phyloP scores from a whole-genome alignment of 2,329 filamentous ascomycete species.

The Lecanicillium sp. region DNA sequence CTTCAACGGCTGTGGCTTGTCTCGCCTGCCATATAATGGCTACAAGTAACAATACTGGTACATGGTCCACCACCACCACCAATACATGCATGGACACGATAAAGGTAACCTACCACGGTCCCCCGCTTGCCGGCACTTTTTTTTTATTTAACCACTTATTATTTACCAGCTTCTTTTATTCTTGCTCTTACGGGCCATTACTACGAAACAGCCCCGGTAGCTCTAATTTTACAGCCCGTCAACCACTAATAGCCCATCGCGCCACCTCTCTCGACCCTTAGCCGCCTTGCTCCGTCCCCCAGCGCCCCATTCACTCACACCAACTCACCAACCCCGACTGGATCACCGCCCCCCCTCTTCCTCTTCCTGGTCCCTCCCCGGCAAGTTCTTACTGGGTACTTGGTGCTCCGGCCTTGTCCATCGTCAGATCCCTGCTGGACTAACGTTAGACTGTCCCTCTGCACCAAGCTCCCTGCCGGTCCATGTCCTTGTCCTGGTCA shows the following conservation, averaged over 20 bases:
- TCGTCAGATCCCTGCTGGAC: constrained; percentile 10
- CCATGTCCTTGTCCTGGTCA: background rate
- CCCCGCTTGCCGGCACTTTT: too few species aligned
- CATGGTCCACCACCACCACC: too few species aligned
- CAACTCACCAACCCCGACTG: constrained; percentile 14
- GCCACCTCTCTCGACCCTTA: constrained; percentile 31
- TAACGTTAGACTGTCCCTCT: background rate
- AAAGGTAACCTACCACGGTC: too few species aligned
- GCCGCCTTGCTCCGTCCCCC: constrained; percentile 31
- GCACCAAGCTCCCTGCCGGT: constrained; percentile 5
- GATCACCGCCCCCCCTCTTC: constrained; percentile 15
- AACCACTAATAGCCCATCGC: constrained; percentile 38
- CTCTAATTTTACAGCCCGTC: constrained; percentile 37
- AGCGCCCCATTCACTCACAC: constrained; percentile 8
- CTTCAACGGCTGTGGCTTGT: constrained; percentile 11
- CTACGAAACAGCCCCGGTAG: background rate
- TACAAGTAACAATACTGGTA: too few species aligned
- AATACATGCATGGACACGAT: too few species aligned
- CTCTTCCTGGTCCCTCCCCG: too few species aligned
- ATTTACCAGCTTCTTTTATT: too few species aligned
- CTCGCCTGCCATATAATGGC: too few species aligned
- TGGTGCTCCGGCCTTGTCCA: constrained; percentile 10
- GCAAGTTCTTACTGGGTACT: constrained; percentile 6
- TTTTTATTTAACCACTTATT: too few species aligned
- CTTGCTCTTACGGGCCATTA: too few species aligned